Percentiles rank a stretch among this genome's conserved stretches.
phyloP scores from a whole-genome alignment of 805 yeast genomes.

The Ogataea allantospora region DNA sequence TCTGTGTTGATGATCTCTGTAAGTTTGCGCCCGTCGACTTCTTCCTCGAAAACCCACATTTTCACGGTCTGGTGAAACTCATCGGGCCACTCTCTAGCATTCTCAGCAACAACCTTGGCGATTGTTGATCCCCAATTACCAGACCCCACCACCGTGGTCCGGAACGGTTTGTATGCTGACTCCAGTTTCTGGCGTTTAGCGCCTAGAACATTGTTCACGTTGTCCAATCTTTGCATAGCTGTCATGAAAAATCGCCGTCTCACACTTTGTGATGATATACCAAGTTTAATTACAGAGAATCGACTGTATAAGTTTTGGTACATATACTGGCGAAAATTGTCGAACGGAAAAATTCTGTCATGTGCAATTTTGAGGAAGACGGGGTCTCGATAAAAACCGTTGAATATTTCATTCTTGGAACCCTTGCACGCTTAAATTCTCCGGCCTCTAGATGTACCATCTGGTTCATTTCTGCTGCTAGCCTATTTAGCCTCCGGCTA shows the following conservation, averaged over 20 bases:
- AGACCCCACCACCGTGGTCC: slow-evolving; percentile 82
- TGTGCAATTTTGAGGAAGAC: neutral
- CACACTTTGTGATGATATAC: neutral
- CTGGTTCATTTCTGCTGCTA: neutral
- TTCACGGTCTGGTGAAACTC: slow-evolving; percentile 72
- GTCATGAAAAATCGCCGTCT: slow-evolving; percentile 16
- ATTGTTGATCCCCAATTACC: slow-evolving; percentile 99
- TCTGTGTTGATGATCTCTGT: slow-evolving; percentile 86
- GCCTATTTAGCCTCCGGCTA: slow-evolving; percentile 4
- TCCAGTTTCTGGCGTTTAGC: slow-evolving; percentile 18
- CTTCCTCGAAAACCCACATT: slow-evolving; percentile 97
- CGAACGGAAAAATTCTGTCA: slow-evolving; percentile 1
- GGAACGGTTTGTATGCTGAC: slow-evolving; percentile 39
- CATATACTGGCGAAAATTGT: slow-evolving; percentile 3
- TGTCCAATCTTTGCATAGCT: slow-evolving; percentile 27
- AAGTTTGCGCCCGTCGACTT: slow-evolving; percentile 70
- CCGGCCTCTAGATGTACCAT: no score
- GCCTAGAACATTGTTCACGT: slow-evolving; percentile 19
- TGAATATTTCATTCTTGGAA: no score
- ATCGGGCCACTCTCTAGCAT: slow-evolving; percentile 66
- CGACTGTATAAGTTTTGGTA: slow-evolving; percentile 1
- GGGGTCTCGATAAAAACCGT: neutral
- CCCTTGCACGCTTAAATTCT: no score
- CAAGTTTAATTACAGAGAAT: neutral
- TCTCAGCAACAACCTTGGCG: slow-evolving; percentile 93